These are phyloP conservation scores for Eragrostis nindensis DNA, from an alignment of 176 grass and related monocot species.

Conservation along the genomic window DNA sequence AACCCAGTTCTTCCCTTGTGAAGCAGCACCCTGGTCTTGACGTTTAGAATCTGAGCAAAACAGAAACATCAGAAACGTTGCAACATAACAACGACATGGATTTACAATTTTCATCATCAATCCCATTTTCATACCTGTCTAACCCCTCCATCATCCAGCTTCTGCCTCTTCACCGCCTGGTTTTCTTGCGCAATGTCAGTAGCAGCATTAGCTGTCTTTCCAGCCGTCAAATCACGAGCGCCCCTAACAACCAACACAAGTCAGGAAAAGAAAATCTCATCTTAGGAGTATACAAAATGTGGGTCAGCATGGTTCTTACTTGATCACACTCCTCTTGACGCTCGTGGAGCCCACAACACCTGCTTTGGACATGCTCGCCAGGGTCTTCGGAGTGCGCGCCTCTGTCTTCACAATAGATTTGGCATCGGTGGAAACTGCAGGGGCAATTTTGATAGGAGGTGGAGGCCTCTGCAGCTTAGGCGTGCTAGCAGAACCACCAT, in stretches of 20 bases:
- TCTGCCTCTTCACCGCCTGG: slow-evolving; percentile 94
- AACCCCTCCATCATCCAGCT: slow-evolving; percentile 69
- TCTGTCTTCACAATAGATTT: slow-evolving; percentile 22
- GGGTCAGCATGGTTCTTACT: slow-evolving; percentile 42
- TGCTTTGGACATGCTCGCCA: slow-evolving; percentile 38
- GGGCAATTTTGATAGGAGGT: neutral
- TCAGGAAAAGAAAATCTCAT: slow-evolving; percentile 5
- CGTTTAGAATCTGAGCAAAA: slow-evolving; percentile 73
- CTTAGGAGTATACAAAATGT: neutral
- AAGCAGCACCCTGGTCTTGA: slow-evolving; percentile 60
- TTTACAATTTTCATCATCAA: neutral
- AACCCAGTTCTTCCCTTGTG: slow-evolving; percentile 72
- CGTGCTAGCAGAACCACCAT: slow-evolving; percentile 41
- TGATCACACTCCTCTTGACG: slow-evolving; percentile 56
- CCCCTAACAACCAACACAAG: slow-evolving; percentile 32
- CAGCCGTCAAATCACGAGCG: neutral
- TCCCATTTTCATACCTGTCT: slow-evolving; percentile 65
- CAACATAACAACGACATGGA: neutral
- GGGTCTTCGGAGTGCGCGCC: slow-evolving; percentile 41
- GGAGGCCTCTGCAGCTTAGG: slow-evolving; percentile 46
- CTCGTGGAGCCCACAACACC: slow-evolving; percentile 31
- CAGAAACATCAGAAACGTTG: neutral
- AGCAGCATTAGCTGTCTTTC: slow-evolving; percentile 23
- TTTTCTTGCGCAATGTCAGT: slow-evolving; percentile 74
- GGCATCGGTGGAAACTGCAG: neutral